phyloP scores from a whole-genome alignment of 2,329 filamentous ascomycete species.

The Diplodia sapinea region DNA sequence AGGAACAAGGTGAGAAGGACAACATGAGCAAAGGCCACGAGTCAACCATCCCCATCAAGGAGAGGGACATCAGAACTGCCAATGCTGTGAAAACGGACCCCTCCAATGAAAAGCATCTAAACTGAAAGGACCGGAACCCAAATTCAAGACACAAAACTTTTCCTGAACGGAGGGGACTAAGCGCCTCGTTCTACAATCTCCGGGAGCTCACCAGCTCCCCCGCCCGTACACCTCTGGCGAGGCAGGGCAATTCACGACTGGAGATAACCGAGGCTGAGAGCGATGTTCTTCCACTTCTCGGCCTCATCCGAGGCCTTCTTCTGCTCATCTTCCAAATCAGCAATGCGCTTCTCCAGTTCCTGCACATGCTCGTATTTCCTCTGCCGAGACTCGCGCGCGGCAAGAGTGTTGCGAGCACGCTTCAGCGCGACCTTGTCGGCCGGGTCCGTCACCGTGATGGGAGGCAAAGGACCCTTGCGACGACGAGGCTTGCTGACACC shows the following conservation, averaged over 20 bases:
- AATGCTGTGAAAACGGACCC: constrained; percentile 34
- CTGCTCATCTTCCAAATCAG: constrained; percentile 64
- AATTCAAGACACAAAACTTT: constrained; percentile 17
- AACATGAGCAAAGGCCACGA: constrained; percentile 49
- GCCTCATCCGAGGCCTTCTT: constrained; percentile 52
- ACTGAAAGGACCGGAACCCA: constrained; percentile 25
- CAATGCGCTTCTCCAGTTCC: constrained; percentile 75
- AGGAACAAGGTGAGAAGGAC: neutral
- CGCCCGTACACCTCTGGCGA: constrained; percentile 38
- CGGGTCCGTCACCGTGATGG: constrained; percentile 74
- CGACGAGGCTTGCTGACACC: constrained; percentile 73
- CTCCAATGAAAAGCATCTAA: constrained; percentile 30
- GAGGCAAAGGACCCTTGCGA: constrained; percentile 79
- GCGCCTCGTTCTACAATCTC: constrained; percentile 23
- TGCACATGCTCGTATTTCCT: constrained; percentile 80
- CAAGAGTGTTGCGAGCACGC: constrained; percentile 90
- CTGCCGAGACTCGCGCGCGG: constrained; percentile 89
- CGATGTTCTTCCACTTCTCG: constrained; percentile 44
- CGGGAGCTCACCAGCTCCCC: constrained; percentile 45
- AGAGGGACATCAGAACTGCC: constrained; percentile 60
- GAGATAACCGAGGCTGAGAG: constrained; percentile 40
- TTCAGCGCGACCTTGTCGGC: constrained; percentile 81
- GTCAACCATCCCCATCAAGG: constrained; percentile 50
- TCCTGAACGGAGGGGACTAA: constrained; percentile 31
- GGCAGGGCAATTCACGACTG: constrained; percentile 42